Evolutionary conservation across 441 rosid genomes (phyloP), one percentile per base, ranked within the genome.

Genomic region (Mallotus japonicus): DNA sequence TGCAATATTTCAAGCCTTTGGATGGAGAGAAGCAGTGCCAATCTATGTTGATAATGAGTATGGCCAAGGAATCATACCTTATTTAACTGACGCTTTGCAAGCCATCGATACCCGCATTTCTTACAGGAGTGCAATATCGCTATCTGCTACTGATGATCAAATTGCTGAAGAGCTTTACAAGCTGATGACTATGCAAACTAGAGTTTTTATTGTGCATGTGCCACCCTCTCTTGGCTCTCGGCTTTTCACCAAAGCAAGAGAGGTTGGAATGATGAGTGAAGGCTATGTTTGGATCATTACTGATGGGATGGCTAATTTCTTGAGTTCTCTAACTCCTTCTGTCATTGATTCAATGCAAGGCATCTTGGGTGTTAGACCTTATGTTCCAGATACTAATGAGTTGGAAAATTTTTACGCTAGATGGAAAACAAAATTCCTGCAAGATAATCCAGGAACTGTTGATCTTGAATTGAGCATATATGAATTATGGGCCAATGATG

Each of bases 221-320:
- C 15, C 81, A 4, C 20, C 22, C 0, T 0, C 50, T 46, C 83
- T 85, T 22, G 86, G 89, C 12, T 65, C 80, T 57, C 70, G 80
- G 49, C 0, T 89, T 37, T 88, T 90, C 40, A 42, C 60, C 0
- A 79, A 69, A 79, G 92, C 85, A 0, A 79, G 80, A 34, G 83
- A 86, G 53, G 20, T 83, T 19, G 91, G 89, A 32, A 82, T 92
- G 89, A 85, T 92, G 88, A 69, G 24, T 28, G 59, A 77, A 24
- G 92, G 90, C 3, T 89, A 77, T 47, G 87, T 79, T 1, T 89
- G 94, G 96, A 85, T 92, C 55, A 64, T 86, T 54, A 85, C 90
- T 0, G 80, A 84, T 73, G 83, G 80, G 9, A 55, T 89, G 37
- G 74, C 77, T 2, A 59, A 82, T 75, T 32, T 12, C 6, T 68